A percentile compares a stretch with the other conserved stretches of the same genome.
Evolutionary conservation across 2,329 filamentous ascomycete species (phyloP).

Genomic region (Penicillium sp.): DNA sequence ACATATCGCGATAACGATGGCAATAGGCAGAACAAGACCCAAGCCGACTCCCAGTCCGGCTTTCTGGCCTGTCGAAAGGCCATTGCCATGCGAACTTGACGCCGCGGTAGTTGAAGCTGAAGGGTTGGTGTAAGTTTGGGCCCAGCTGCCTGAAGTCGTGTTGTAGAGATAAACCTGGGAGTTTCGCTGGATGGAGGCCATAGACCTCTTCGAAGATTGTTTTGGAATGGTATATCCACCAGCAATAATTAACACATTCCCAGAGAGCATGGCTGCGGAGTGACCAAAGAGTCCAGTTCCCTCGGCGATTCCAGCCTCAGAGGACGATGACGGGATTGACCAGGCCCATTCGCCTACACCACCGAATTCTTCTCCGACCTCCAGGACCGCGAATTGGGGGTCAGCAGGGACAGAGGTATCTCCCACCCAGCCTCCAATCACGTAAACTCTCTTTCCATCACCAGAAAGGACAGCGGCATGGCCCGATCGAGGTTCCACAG

Average conservation of each 20-base stretch:
- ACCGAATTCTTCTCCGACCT: conserved; percentile 69
- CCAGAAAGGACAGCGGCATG: conserved; percentile 77
- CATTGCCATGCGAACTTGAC: conserved; percentile 13
- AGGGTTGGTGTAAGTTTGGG: conserved; percentile 52
- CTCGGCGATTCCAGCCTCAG: conserved; percentile 35
- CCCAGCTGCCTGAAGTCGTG: conserved; percentile 56
- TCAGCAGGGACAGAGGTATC: conserved; percentile 68
- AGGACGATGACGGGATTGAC: conserved; percentile 36
- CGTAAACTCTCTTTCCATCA: conserved; percentile 69
- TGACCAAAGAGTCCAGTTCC: conserved; percentile 56
- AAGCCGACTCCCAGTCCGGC: conserved; percentile 61
- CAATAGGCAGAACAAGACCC: conserved; percentile 56
- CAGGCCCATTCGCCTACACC: conserved; percentile 43
- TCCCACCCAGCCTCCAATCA: conserved; percentile 91
- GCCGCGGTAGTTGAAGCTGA: neutral
- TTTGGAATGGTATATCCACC: conserved; percentile 53
- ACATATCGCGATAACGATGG: conserved; percentile 46
- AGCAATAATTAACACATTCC: conserved; percentile 56
- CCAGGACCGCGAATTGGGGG: conserved; percentile 73
- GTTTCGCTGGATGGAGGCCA: conserved; percentile 32
- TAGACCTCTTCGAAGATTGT: conserved; percentile 37
- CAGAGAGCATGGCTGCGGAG: conserved; percentile 57
- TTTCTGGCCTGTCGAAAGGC: conserved; percentile 39
- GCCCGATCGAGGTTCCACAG: conserved; percentile 75
- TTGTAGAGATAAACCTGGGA: conserved; percentile 56